Percentiles rank a stretch among this genome's conserved stretches.
Evolutionary conservation across 805 yeast species (phyloP).

Genomic region (Isabelozyma heimii): DNA sequence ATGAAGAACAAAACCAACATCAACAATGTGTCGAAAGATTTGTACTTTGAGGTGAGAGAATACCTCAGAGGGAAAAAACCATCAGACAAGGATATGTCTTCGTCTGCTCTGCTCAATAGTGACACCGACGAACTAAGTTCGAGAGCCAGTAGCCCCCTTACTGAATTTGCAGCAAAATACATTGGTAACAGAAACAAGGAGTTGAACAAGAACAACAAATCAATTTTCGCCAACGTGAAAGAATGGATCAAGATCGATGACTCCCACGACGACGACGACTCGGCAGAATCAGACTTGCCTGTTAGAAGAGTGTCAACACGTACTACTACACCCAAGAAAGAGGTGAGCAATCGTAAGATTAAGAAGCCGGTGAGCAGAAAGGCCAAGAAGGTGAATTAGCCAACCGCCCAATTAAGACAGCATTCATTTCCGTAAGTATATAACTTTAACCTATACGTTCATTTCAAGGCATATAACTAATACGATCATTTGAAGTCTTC

Average conservation of each 20-base stretch:
- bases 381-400: conserved; percentile 2
- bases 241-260: conserved; percentile 41
- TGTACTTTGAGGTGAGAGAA: conserved; percentile 82
- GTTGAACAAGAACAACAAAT: conserved; percentile 25
- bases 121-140: conserved; percentile 28
- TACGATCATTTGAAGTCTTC: too few species aligned
- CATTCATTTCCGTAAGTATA: conserved; percentile 2
- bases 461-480: not conserved
- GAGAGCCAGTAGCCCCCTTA: conserved; percentile 51
- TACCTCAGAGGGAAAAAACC: conserved; percentile 51
- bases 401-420: not conserved
- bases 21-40: conserved; percentile 73
- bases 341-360: conserved; percentile 4
- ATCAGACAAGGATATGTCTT: conserved; percentile 20
- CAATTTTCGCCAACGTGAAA: conserved; percentile 39
- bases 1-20: conserved; percentile 66
- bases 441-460: conserved; percentile 3
- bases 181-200: conserved; percentile 53
- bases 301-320: conserved; percentile 2
- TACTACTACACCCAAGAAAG: not conserved
- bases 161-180: conserved; percentile 63
- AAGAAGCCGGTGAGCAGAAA: conserved; percentile 13
- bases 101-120: conserved; percentile 16
- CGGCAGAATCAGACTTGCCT: conserved; percentile 17
- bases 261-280: conserved; percentile 29